Evolutionary conservation across 1,139 yeast genomes (phyloP).

Genomic region (Pichia sp.): DNA sequence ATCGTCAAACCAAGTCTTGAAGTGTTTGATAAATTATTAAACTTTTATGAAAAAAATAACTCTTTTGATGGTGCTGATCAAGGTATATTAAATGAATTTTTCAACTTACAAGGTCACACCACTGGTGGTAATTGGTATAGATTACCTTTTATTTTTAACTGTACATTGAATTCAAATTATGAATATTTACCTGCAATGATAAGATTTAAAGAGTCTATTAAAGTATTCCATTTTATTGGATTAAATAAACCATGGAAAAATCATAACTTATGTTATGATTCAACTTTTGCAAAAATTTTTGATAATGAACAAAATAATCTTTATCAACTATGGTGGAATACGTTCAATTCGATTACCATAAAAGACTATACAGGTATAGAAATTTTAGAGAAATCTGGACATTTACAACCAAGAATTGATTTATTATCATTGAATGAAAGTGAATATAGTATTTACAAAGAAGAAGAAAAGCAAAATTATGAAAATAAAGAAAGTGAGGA

Average conservation of each 20-base stretch:
- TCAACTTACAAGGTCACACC: constrained; percentile 33
- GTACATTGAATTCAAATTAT: constrained; percentile 67
- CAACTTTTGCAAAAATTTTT: constrained; percentile 15
- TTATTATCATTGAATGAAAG: not conserved
- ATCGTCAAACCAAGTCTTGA: constrained; percentile 51
- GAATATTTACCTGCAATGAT: constrained; percentile 77
- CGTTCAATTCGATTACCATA: constrained; percentile 24
- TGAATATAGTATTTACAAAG: too few relatives aligned
- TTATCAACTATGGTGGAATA: constrained; percentile 37
- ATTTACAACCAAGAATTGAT: constrained; percentile 20
- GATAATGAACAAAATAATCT: constrained; percentile 20
- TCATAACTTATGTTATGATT: constrained; percentile 11
- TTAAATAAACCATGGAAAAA: constrained; percentile 69
- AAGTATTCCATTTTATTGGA: constrained; percentile 79
- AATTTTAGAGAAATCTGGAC: constrained; percentile 19
- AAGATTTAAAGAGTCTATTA: constrained; percentile 50
- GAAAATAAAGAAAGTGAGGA: not conserved
- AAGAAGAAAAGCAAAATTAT: too few relatives aligned
- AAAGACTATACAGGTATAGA: constrained; percentile 2
- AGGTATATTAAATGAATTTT: constrained; percentile 80
- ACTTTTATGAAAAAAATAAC: constrained; percentile 32
- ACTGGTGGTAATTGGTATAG: constrained; percentile 48
- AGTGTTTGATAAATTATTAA: constrained; percentile 41
- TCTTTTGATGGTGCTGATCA: constrained; percentile 94
- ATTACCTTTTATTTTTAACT: constrained; percentile 78